Conservation (phyloP, 345 rosid genomes). For the Reutealis trisperma region DNA sequence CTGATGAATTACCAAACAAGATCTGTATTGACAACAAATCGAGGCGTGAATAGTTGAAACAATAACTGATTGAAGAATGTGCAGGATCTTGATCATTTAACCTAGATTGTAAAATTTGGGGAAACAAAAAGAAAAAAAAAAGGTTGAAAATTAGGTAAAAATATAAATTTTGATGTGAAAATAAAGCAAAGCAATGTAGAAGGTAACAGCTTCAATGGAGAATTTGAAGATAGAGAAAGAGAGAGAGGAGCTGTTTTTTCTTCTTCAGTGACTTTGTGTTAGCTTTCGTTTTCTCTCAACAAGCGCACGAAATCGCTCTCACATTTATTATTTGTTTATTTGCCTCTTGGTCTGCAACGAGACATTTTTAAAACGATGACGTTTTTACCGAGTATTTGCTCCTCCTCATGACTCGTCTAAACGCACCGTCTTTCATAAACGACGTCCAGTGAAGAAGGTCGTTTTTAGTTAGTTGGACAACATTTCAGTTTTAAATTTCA, state of each 20-base stretch:
- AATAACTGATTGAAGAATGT: background rate
- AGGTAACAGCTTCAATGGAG: background rate
- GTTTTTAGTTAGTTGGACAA: too few species aligned
- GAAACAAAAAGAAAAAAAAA: background rate
- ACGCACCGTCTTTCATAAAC: too few species aligned
- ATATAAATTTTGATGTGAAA: background rate
- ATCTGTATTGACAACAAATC: background rate
- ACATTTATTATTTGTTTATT: too few species aligned
- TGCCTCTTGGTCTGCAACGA: too few species aligned
- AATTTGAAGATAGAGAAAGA: background rate
- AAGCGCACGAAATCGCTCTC: background rate
- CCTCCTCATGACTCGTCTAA: too few species aligned
- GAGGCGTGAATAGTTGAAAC: background rate
- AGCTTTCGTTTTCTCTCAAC: slow-evolving; percentile 15
- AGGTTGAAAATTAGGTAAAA: too few species aligned
- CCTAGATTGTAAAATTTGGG: background rate
- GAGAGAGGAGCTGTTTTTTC: background rate
- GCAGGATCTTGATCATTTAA: background rate
- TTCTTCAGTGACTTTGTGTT: background rate
- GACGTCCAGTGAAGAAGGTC: too few species aligned
- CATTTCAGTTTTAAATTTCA: too few species aligned
- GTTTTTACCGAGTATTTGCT: too few species aligned
- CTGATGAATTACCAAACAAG: background rate
- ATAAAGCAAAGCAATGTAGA: background rate
- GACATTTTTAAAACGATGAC: too few species aligned